These are phyloP conservation scores for Selaginella tamariscina DNA, from an alignment of 75 land plant genomes.

Conservation along the genomic window DNA sequence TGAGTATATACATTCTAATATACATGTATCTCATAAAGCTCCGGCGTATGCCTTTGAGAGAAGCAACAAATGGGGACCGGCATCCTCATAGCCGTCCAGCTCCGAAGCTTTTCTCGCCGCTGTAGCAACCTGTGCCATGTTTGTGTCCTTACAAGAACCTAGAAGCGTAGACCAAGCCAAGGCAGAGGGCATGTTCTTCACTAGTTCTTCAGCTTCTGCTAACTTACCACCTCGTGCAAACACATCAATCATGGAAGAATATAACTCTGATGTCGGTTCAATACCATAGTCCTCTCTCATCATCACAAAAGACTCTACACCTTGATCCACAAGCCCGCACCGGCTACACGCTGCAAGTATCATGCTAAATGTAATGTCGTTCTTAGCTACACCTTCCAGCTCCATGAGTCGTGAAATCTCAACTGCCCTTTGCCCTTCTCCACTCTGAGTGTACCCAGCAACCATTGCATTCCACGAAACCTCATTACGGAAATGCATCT, in stretches of 20 bases:
- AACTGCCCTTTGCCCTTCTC: background rate
- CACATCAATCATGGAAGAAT: background rate
- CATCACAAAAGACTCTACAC: background rate
- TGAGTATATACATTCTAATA: no score
- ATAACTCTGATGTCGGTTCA: background rate
- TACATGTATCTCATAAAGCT: no score
- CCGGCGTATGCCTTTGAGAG: no score
- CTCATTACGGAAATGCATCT: no score
- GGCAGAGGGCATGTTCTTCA: background rate
- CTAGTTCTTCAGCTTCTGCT: background rate
- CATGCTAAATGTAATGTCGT: background rate
- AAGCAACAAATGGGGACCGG: no score
- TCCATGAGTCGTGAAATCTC: background rate
- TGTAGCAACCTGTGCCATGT: no score
- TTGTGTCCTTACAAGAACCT: no score
- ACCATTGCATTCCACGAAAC: conserved; percentile 5
- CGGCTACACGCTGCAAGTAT: background rate
- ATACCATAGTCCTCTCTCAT: background rate
- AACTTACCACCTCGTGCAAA: background rate
- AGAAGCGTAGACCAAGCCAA: no score
- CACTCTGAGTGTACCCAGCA: background rate
- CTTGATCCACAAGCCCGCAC: background rate
- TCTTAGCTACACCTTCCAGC: background rate
- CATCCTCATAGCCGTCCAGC: no score
- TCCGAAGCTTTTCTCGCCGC: no score